Conservation (phyloP, 352 stramenopile genomes). For the Phytophthora cryptogea region DNA sequence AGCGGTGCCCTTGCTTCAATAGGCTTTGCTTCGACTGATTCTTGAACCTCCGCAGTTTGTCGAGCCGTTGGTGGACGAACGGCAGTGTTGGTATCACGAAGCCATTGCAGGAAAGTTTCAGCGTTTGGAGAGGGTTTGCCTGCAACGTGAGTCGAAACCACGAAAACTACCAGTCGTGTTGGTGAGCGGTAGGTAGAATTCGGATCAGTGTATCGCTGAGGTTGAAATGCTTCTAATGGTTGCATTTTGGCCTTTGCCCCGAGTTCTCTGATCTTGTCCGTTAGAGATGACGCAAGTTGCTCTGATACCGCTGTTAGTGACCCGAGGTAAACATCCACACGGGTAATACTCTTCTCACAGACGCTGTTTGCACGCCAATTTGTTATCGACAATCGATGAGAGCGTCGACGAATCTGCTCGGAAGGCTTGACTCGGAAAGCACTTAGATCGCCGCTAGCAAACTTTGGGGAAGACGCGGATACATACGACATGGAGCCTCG, state of each 20-base stretch:
- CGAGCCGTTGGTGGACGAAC: background rate
- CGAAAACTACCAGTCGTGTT: slow-evolving; percentile 75
- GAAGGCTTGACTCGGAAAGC: background rate
- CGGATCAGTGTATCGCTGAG: slow-evolving; percentile 14
- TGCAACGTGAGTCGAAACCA: slow-evolving; percentile 96
- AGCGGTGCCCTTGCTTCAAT: background rate
- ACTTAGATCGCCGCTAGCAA: background rate
- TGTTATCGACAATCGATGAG: slow-evolving; percentile 12
- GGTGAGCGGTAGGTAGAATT: slow-evolving; percentile 31
- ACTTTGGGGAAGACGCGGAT: background rate
- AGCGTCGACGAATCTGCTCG: slow-evolving; percentile 1
- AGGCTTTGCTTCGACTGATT: background rate
- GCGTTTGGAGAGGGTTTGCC: slow-evolving; percentile 95
- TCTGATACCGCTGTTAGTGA: slow-evolving; percentile 95
- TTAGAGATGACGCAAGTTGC: slow-evolving; percentile 88
- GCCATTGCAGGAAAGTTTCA: slow-evolving; percentile 82
- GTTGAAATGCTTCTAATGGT: slow-evolving; percentile 90
- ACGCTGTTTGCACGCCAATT: slow-evolving; percentile 10
- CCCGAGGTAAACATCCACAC: slow-evolving; percentile 93
- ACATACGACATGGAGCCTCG: slow-evolving; percentile 1
- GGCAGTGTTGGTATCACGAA: slow-evolving; percentile 37
- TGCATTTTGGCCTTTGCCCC: slow-evolving; percentile 67
- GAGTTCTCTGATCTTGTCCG: slow-evolving; percentile 58
- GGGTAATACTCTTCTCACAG: slow-evolving; percentile 22
- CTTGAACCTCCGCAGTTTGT: background rate